Base-by-base conservation (phyloP, 2,329 filamentous ascomycete genomes). In the Helotiales sp. region DNA sequence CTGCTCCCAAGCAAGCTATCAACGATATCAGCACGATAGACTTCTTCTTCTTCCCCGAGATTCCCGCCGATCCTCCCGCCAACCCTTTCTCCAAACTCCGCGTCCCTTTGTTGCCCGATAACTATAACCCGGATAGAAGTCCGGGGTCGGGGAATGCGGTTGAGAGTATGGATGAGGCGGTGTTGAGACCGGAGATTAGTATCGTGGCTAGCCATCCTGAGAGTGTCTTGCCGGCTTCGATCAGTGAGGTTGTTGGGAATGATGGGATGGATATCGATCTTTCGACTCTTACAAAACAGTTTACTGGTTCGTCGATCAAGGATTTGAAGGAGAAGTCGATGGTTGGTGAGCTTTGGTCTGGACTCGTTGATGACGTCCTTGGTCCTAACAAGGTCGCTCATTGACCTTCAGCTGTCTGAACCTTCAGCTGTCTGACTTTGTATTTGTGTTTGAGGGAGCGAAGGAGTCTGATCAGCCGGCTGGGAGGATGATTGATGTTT, bases 41-140 rank as follows among this genome's bases (percentile, higher is more conserved):
- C 73, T 77, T 75, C 69, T 75, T 79, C 60, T 71, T 83, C 59
- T 76, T 87, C 55, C 84, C 84, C 25, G 70, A 74, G 57, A 70
- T 78, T 12, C 71, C 74, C 50, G 66, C 72, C 44, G 60, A 70
- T 46, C 50, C 54, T 5, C 56, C 64, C 2, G 15, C 8, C 6
- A 61, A 63, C 49, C 65, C 72, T 13, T 73, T 75, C 66, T 65
- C 68, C 38, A 69, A 74, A 59, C 75, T 83, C 50, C 82, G 81
- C 62, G 79, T 87, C 31, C 84, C 84, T 30, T 75, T 87, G 5
- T 76, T 86, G 9, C 83, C 84, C 12, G 84, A 86, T 72, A 84
- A 81, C 75, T 82, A 79, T 71, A 63, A 33, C 12, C 69, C 69
- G 2, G 64, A 70, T 52, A 62, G 69, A 5, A 66, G 63, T 7